Conservation (phyloP, 2,329 filamentous ascomycete genomes). For the Cyanodermella asteris region DNA sequence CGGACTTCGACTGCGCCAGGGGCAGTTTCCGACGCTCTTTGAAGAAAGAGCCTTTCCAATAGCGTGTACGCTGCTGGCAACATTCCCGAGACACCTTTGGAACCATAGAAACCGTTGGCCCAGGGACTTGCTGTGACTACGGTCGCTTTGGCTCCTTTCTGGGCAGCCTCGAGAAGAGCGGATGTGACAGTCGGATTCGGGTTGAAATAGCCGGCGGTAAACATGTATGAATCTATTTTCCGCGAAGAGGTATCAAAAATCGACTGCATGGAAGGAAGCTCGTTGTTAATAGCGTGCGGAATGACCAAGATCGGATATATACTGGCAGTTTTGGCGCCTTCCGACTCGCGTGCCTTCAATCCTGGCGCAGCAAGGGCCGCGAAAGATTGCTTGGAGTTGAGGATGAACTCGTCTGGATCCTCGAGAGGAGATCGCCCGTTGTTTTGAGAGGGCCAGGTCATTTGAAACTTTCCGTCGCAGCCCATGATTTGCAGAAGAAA, state of each 20-base stretch:
- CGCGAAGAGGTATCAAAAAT: constrained; percentile 37
- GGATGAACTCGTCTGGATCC: constrained; percentile 46
- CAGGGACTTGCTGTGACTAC: constrained; percentile 83
- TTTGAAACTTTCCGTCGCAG: constrained; percentile 25
- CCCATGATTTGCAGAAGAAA: constrained; percentile 47
- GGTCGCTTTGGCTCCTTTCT: constrained; percentile 41
- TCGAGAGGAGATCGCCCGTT: constrained; percentile 52
- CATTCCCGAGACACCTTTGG: constrained; percentile 70
- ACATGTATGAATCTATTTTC: constrained; percentile 65
- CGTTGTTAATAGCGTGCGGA: constrained; percentile 40
- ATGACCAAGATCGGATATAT: constrained; percentile 25
- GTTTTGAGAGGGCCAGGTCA: constrained; percentile 57
- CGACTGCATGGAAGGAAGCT: constrained; percentile 58
- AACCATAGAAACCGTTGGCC: constrained; percentile 89
- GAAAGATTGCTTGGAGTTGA: constrained; percentile 44
- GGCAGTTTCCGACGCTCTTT: constrained; percentile 31
- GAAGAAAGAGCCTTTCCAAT: constrained; percentile 61
- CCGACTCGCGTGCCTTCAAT: too few species aligned
- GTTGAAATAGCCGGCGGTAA: constrained; percentile 97
- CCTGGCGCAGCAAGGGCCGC: constrained; percentile 16
- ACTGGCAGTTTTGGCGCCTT: constrained; percentile 28
- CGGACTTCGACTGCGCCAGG: constrained; percentile 46
- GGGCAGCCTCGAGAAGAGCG: constrained; percentile 37
- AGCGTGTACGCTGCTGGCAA: constrained; percentile 82
- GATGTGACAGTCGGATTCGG: constrained; percentile 67